Percentiles rank a stretch among this genome's conserved stretches.
Evolutionary conservation across 2,329 filamentous ascomycete genomes (phyloP).

Genomic region (Lasiodiplodia gonubiensis): DNA sequence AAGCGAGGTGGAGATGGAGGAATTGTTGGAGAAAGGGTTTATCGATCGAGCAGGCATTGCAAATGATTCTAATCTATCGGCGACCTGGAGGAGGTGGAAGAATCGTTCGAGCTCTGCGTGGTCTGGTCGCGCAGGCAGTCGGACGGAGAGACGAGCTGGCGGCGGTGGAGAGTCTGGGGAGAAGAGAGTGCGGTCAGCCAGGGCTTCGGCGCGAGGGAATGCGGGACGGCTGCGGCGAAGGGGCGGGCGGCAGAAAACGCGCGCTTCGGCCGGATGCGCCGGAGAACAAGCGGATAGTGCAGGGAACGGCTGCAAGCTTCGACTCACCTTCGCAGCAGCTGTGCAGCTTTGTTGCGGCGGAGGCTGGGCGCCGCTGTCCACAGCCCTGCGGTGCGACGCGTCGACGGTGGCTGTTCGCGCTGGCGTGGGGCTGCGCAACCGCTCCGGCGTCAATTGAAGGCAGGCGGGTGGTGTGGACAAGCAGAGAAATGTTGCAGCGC

Average conservation of each 20-base stretch:
- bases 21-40: conserved; percentile 62
- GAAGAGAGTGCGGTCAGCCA: conserved; percentile 10
- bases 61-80: conserved; percentile 28
- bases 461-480: background rate
- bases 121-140: background rate
- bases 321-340: conserved; percentile 10
- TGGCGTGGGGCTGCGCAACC: conserved; percentile 1
- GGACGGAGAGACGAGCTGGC: background rate
- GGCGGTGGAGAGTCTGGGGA: conserved; percentile 10
- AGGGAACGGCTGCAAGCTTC: background rate
- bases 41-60: conserved; percentile 67
- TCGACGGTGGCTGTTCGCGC: background rate
- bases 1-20: conserved; percentile 56
- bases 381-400: conserved; percentile 1
- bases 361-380: background rate
- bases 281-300: conserved; percentile 20
- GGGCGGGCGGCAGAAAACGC: conserved; percentile 4
- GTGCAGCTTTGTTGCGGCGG: background rate
- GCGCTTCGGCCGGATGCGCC: conserved; percentile 24
- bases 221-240: conserved; percentile 21
- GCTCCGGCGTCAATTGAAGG: conserved; percentile 18
- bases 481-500: background rate
- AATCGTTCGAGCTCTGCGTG: conserved; percentile 19
- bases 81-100: conserved; percentile 14
- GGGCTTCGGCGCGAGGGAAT: conserved; percentile 4